These are phyloP conservation scores for Anacardium occidentale DNA, from an alignment of 345 rosid genomes.

Conservation along the genomic window DNA sequence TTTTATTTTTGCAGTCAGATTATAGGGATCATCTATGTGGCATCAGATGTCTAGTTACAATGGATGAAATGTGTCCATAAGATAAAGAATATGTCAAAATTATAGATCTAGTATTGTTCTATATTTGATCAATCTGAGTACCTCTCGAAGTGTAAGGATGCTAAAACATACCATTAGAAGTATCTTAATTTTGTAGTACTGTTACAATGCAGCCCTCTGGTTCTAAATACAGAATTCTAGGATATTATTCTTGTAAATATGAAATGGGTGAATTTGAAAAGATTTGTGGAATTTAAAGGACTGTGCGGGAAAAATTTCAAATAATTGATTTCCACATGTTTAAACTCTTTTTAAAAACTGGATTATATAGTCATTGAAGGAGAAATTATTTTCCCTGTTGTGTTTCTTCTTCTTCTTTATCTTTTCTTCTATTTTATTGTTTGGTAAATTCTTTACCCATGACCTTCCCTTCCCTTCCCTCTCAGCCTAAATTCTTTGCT, in stretches of 20 bases:
- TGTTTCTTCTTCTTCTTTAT: not conserved
- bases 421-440: not conserved
- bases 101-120: no score
- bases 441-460: not conserved
- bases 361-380: not conserved
- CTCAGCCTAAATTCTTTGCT: not conserved
- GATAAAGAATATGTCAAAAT: no score
- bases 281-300: not conserved
- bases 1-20: not conserved
- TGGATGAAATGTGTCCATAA: not conserved
- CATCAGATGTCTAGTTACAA: not conserved
- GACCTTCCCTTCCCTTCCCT: not conserved
- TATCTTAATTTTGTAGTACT: no score
- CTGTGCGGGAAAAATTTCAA: not conserved
- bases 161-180: not conserved
- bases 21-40: not conserved
- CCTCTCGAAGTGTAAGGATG: not conserved
- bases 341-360: not conserved
- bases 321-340: not conserved
- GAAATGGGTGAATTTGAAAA: not conserved
- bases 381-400: not conserved
- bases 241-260: not conserved
- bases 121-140: conserved; percentile 8
- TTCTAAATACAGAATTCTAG: not conserved
- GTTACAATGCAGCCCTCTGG: not conserved